Conservation (phyloP, 306 rosid genomes). For the Carpinus fangiana region DNA sequence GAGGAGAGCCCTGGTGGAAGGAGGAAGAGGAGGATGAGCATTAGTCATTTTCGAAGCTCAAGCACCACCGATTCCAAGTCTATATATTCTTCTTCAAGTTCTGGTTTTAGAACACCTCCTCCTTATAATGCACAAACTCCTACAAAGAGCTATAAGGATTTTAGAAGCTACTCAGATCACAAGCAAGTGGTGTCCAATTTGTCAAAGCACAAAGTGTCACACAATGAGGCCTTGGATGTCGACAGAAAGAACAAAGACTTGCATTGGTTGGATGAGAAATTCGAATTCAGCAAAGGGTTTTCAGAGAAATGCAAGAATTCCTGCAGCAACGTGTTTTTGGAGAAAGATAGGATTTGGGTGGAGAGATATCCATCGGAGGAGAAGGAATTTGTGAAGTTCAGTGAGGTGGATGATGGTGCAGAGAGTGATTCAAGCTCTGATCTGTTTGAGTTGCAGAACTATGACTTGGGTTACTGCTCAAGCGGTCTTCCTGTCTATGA, state of each 20-base stretch:
- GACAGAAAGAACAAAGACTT: slow-evolving; percentile 47
- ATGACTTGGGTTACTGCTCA: slow-evolving; percentile 74
- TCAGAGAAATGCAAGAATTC: slow-evolving; percentile 52
- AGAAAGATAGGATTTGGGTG: slow-evolving; percentile 37
- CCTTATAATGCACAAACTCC: slow-evolving; percentile 59
- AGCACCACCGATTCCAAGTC: slow-evolving; percentile 60
- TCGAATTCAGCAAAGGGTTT: slow-evolving; percentile 31
- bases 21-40: slow-evolving; percentile 80
- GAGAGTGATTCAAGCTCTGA: slow-evolving; percentile 98
- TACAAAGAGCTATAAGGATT: slow-evolving; percentile 71
- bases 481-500: slow-evolving; percentile 92
- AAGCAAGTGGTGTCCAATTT: slow-evolving; percentile 41
- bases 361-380: slow-evolving; percentile 35
- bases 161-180: slow-evolving; percentile 58
- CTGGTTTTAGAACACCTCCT: slow-evolving; percentile 84
- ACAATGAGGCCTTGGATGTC: slow-evolving; percentile 46
- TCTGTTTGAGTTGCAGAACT: slow-evolving; percentile 90
- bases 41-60: slow-evolving; percentile 85
- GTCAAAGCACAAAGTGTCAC: slow-evolving; percentile 34
- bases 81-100: slow-evolving; percentile 58
- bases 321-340: slow-evolving; percentile 24
- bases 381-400: slow-evolving; percentile 31
- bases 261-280: slow-evolving; percentile 38
- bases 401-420: slow-evolving; percentile 68
- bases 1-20: slow-evolving; percentile 74